Conservation (phyloP, 169 alveolate species). For the Besnoitia besnoiti region DNA sequence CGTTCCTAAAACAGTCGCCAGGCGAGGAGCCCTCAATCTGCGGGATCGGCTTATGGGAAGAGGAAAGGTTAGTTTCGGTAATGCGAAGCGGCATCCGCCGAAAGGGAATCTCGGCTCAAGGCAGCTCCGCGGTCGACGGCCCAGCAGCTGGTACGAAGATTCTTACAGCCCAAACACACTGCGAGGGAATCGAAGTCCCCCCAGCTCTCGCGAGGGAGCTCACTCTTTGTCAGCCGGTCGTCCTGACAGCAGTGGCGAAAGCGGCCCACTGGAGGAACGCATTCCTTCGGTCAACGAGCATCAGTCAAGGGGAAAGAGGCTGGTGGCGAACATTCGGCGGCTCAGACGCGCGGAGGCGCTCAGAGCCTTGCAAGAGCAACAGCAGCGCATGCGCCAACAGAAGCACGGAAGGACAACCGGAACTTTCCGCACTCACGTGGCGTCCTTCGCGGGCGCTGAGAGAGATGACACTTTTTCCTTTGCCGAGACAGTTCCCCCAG, state of each 20-base stretch:
- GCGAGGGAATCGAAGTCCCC: background rate
- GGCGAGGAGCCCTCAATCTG: background rate
- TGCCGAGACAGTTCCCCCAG: background rate
- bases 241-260: background rate
- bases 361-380: background rate
- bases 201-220: background rate
- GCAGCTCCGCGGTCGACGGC: background rate
- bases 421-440: background rate
- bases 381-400: slow-evolving; percentile 12
- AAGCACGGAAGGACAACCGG: background rate
- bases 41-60: background rate
- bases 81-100: background rate
- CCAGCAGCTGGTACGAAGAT: background rate
- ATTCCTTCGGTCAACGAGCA: background rate
- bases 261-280: background rate
- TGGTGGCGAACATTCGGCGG: background rate
- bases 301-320: background rate
- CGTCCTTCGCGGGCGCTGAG: background rate
- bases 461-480: background rate
- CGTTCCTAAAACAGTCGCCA: background rate
- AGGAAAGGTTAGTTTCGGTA: background rate
- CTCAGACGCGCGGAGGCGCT: background rate
- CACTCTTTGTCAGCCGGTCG: background rate
- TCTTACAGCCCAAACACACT: background rate
- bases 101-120: background rate